These are phyloP conservation scores for Trichoderma brevicompactum DNA, from an alignment of 2,329 filamentous ascomycete species.

Conservation along the genomic window DNA sequence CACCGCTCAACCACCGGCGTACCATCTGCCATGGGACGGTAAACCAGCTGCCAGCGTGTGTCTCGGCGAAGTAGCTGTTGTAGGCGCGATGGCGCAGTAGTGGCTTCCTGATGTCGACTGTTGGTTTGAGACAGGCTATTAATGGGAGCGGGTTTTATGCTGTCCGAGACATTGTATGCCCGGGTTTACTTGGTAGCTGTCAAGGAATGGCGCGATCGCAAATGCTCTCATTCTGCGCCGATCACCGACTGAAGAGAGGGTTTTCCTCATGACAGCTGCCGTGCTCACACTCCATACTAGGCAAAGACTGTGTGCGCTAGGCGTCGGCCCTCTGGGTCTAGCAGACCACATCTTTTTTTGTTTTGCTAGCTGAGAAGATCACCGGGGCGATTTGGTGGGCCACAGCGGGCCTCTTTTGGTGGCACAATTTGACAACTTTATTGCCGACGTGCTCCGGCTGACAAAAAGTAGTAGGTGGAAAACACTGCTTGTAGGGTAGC, in stretches of 20 bases:
- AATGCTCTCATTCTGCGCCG: neutral
- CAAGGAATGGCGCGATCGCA: slow-evolving; percentile 4
- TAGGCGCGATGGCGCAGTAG: neutral
- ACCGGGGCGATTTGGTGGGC: slow-evolving; percentile 25
- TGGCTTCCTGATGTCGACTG: neutral
- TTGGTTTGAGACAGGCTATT: slow-evolving; percentile 22
- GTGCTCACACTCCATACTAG: neutral
- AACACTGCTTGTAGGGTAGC: neutral
- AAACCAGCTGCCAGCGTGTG: neutral
- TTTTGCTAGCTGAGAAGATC: slow-evolving; percentile 21
- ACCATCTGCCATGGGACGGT: neutral
- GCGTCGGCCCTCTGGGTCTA: slow-evolving; percentile 4
- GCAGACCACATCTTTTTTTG: neutral
- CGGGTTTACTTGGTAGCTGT: neutral
- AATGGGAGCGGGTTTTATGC: neutral
- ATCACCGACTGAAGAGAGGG: neutral
- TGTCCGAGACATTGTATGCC: slow-evolving; percentile 17
- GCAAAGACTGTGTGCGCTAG: slow-evolving; percentile 6
- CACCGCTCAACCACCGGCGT: slow-evolving; percentile 1
- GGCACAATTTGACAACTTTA: neutral
- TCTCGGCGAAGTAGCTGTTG: slow-evolving; percentile 12
- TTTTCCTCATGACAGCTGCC: neutral
- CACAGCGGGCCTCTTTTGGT: neutral
- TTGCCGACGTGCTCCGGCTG: neutral
- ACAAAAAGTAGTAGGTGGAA: neutral